A percentile compares a stretch with the other conserved stretches of the same genome.
Evolutionary conservation across 2,329 filamentous ascomycete genomes (phyloP).

Genomic region (Nigrospora sphaerica): DNA sequence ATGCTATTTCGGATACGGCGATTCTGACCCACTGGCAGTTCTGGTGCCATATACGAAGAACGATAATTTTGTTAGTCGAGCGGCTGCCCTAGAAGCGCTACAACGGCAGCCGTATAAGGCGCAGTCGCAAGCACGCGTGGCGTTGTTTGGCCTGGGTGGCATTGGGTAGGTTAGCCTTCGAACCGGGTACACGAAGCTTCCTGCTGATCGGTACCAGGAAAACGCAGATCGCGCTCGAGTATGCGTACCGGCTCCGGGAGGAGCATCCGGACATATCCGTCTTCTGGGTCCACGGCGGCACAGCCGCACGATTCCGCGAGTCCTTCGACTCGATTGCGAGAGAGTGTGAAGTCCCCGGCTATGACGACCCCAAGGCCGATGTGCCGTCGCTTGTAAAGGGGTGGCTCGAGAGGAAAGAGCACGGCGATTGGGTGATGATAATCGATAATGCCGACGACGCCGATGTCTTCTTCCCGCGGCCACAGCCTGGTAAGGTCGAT

Average conservation of each 20-base stretch:
- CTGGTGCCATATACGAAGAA: neutral
- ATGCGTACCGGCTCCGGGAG: conserved; percentile 14
- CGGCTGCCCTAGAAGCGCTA: neutral
- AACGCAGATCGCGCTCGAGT: conserved; percentile 24
- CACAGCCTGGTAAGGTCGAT: too few species aligned
- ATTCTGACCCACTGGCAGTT: neutral
- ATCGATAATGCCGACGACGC: conserved; percentile 11
- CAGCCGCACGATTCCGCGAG: conserved; percentile 17
- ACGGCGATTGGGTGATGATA: conserved; percentile 11
- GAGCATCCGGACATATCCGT: conserved; percentile 15
- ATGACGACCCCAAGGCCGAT: conserved; percentile 12
- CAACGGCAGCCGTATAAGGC: neutral
- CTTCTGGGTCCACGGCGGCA: conserved; percentile 27
- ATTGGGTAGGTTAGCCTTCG: conserved; percentile 10
- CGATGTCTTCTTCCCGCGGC: conserved; percentile 4
- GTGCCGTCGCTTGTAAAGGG: conserved; percentile 14
- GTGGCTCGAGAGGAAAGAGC: conserved; percentile 17
- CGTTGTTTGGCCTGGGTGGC: conserved; percentile 17
- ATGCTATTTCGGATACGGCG: neutral
- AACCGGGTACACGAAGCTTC: neutral
- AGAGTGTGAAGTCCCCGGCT: conserved; percentile 13
- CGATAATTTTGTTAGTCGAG: neutral
- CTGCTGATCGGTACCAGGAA: conserved; percentile 15
- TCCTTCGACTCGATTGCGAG: conserved; percentile 17
- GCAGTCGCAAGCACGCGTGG: conserved; percentile 1